Base-by-base conservation (phyloP, 2,329 filamentous ascomycete genomes). In the Alternaria burnsii region DNA sequence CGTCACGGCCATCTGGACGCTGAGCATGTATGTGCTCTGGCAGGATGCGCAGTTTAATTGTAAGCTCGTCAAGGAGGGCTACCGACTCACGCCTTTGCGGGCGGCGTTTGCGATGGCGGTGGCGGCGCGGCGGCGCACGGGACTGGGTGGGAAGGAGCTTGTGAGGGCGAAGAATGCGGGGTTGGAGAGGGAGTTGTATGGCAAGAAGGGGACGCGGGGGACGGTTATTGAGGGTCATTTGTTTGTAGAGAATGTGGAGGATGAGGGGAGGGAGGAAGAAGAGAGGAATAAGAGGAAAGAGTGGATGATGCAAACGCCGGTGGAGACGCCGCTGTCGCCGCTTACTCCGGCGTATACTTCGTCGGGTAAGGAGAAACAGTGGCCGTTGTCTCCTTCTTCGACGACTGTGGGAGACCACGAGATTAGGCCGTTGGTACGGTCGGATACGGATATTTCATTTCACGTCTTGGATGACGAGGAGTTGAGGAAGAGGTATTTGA, bases 11-110 rank as follows among this genome's bases (percentile, higher is more conserved):
- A 58, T 61, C 10, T 80, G 77, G 77, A 60, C 60, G 5, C 7
- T 73, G 1, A 69, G 64, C 44, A 77, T 79, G 73, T 79, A 77
- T 42, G 57, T 67, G 4, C 43, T 79, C 10, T 79, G 76, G 75
- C 65, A 76, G 24, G 71, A 80, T 30, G 70, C 77, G 11, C 73
- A 74, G 46, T 63, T 72, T 32, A 64, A 56, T 18, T 73, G 71
- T 2, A 55, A 52, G 3, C 51, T 78, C 7, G 66, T 77, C 3
- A 64, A 60, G 14, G 58, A 58, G 1, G 75, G 77, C 1, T 77
- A 73, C 28, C 28, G 57, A 16, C 70, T 79, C 63, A 77, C 70
- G 32, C 67, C 74, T 56, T 60, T 79, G 24, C 55, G 78, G 6
- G 72, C 73, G 2, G 72, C 70, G 3, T 75, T 78, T 55, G 66